Base-by-base conservation (phyloP, 371 early-diverging fungal species). In the Rhizopus sp. region DNA sequence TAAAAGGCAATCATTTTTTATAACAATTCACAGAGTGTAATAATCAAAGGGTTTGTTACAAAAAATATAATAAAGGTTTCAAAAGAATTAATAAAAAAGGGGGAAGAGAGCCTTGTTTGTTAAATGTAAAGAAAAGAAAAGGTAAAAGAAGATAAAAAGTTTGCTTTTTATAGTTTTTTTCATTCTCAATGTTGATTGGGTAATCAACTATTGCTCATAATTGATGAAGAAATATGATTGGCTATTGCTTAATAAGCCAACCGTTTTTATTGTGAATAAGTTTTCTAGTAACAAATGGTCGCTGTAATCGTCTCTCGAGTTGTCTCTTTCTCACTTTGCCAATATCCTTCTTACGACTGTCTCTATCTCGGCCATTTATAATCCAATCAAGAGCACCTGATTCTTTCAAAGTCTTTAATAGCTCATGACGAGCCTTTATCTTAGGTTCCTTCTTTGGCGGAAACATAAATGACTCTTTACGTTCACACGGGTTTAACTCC, bases 1-100 rank as follows among this genome's bases (percentile, higher is more conserved):
- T 66, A 66, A 58, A 66, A 62, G 42, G 66, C 62, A 56, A 62
- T 45, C 66, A 66, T 66, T 62, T 66, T 66, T 38, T 12, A 35
- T 51, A 46, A 23, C 23, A 23, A 23, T 23, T 23, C 23, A 23
- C 23, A 23, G 23, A 23, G 23, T 23, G 23, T 23, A 46, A 46
- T 30, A 46, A 46, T 46, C 23, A 23, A 23, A 23, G 23, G 7
- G 23, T 31, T 13, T 7, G 10, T 23, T 23, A 16, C 8, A 7
- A 9, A 38, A 9, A 39, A 29, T 8, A 38, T 23, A 38, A 35
- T 33, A 57, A 53, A 58, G 53, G 29, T 17, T 46, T 46, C 16
- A 54, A 9, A 53, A 44, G 12, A 34, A 40, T 29, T 45, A 49
- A 37, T 47, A 37, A 54, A 63, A 35, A 59, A 39, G 17, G 59